These are phyloP conservation scores for Periconia sp. DNA, from an alignment of 2,329 filamentous ascomycete species.

Conservation along the genomic window DNA sequence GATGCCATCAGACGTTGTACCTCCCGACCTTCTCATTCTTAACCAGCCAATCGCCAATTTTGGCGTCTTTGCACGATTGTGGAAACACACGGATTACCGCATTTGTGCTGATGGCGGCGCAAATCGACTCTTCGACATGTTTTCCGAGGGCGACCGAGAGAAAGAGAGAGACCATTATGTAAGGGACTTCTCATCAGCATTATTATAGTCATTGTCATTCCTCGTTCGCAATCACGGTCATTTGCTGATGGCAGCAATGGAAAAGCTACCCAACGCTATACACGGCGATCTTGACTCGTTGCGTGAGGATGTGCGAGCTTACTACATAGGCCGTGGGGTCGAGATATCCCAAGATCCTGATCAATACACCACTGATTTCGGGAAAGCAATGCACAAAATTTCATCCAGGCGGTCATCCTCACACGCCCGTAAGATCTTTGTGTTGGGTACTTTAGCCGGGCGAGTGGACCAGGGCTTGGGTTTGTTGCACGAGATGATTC, in stretches of 20 bases:
- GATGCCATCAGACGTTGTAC: constrained; percentile 16
- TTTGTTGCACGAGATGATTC: constrained; percentile 80
- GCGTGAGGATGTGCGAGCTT: constrained; percentile 59
- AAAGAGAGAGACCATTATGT: constrained; percentile 32
- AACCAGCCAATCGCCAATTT: constrained; percentile 48
- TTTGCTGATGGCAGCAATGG: no score
- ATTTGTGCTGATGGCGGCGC: constrained; percentile 92
- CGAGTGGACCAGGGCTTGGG: constrained; percentile 91
- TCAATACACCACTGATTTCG: constrained; percentile 89
- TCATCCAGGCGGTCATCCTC: constrained; percentile 40
- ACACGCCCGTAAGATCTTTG: constrained; percentile 64
- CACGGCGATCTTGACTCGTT: constrained; percentile 93
- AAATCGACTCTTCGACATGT: constrained; percentile 67
- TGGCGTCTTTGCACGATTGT: constrained; percentile 53
- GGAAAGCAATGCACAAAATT: constrained; percentile 71
- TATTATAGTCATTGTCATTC: no score
- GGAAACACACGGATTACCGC: constrained; percentile 59
- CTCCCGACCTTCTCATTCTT: constrained; percentile 48
- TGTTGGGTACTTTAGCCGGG: constrained; percentile 82
- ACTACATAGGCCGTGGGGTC: constrained; percentile 65
- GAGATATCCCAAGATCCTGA: constrained; percentile 71
- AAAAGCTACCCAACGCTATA: constrained; percentile 60
- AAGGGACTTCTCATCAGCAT: constrained; percentile 16
- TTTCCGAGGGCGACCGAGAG: constrained; percentile 28
- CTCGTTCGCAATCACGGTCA: no score